Evolutionary conservation across 1,284 basidiomycete genomes (phyloP), one percentile per base, ranked within the genome.

Genomic region (Xerocomus subilludens): DNA sequence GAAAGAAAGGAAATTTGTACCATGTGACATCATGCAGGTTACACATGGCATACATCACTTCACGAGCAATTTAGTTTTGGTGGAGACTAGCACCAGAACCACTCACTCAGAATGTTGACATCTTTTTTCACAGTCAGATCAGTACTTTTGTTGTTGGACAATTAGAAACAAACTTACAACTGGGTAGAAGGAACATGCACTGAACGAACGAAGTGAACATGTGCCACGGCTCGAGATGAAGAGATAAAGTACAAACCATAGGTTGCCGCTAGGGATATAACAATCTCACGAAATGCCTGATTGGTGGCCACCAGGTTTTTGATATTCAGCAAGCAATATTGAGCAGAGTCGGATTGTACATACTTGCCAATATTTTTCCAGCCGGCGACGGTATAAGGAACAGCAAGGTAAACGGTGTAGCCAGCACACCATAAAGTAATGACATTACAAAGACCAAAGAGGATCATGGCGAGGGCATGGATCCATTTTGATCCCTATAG

Each of bases 141-240:
- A 84, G 75, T 64, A 35, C 63, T 27, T 53, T 38, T 42, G 13
- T 42, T 42, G 9, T 42, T 10, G 18, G 38, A 20, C 53, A 38
- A 60, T 38, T 35, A 30, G 51, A 67, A 75, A 60, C 35, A 64
- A n/a, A 87, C 90, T 86, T 77, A 91, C 91, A 92, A 76, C 89
- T 90, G n/a, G 91, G 91, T 56, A 95, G 85, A 76, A 94, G 88
- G 90, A 94, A 94, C 90, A 94, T 88, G 83, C 94, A 95, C 83
- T 94, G 94, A 64, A 91, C 77, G 89, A 98, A 97, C 70, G 92
- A 95, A 32, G 95, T 96, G 86, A 97, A 89, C 94, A 97, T 96
- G 88, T 97, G 96, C 94, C 95, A 97, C 1, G 96, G 96, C 81
- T 97, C 96, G 62, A 95, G 86, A 85, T 8, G 94, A 96, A 70